A percentile compares a stretch with the other conserved stretches of the same genome.
Evolutionary conservation across 2,329 filamentous ascomycete genomes (phyloP).

Genomic region (Botrytis hyacinthi): DNA sequence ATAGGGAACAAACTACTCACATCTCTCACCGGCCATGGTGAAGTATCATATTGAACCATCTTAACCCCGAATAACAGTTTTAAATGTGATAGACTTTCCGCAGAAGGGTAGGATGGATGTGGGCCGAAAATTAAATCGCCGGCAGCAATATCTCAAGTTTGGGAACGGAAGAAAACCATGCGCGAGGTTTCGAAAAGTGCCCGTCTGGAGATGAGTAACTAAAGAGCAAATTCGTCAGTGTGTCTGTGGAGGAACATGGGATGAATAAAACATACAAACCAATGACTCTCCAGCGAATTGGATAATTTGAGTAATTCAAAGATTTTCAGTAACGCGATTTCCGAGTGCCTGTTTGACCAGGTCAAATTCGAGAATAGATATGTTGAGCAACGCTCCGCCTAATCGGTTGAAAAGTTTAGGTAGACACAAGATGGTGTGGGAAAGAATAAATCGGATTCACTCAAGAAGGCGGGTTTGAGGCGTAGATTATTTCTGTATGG

Average conservation of each 20-base stretch:
- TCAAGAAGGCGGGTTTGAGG: not conserved
- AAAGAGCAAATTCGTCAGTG: slow-evolving; percentile 22
- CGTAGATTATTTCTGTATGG: slow-evolving; percentile 7
- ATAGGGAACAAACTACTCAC: slow-evolving; percentile 38
- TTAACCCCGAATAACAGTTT: slow-evolving; percentile 20
- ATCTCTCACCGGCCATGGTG: slow-evolving; percentile 52
- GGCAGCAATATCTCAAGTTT: slow-evolving; percentile 7
- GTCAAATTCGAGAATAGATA: slow-evolving; percentile 17
- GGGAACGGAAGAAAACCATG: slow-evolving; percentile 17
- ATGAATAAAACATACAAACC: slow-evolving; percentile 16
- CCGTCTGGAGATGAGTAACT: slow-evolving; percentile 27
- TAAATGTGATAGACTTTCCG: not conserved
- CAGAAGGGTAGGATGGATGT: slow-evolving; percentile 1
- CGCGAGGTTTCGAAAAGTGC: slow-evolving; percentile 26
- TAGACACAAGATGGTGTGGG: slow-evolving; percentile 15
- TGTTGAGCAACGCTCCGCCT: slow-evolving; percentile 13
- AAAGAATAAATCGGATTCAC: not conserved
- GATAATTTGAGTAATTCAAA: slow-evolving; percentile 1
- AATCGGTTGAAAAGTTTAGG: not conserved
- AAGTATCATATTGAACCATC: slow-evolving; percentile 45
- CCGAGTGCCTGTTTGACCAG: slow-evolving; percentile 10
- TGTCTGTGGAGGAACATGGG: slow-evolving; percentile 1
- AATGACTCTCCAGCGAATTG: slow-evolving; percentile 2
- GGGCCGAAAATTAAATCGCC: slow-evolving; percentile 10
- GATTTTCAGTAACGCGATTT: not conserved